phyloP scores from a whole-genome alignment of 345 rosid species.

The Theobroma cacao region DNA sequence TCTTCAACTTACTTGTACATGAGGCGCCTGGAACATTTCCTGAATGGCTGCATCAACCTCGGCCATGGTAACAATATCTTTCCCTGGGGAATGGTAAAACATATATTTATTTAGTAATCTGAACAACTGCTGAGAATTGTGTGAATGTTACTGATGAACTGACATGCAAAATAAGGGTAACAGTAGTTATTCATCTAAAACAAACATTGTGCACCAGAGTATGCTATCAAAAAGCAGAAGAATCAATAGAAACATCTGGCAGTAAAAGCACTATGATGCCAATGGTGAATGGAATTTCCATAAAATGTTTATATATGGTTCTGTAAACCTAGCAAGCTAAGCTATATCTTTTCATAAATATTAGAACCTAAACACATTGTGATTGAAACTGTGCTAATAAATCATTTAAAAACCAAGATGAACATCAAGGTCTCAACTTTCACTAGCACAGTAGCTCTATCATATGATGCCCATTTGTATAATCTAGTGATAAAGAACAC shows the following conservation, averaged over 20 bases:
- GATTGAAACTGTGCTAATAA: neutral
- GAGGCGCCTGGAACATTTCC: constrained; percentile 98
- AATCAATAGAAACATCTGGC: neutral
- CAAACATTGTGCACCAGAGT: neutral
- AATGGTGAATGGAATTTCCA: neutral
- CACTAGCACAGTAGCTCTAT: neutral
- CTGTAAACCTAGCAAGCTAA: neutral
- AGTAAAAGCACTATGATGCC: neutral
- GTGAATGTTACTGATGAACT: neutral
- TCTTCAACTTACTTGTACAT: constrained; percentile 70
- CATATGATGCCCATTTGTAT: neutral
- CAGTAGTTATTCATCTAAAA: neutral
- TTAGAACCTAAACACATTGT: constrained; percentile 4
- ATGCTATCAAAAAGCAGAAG: neutral
- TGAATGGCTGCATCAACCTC: constrained; percentile 91
- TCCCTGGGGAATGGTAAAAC: constrained; percentile 37
- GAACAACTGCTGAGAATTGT: neutral
- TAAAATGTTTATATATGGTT: neutral
- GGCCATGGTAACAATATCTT: constrained; percentile 61
- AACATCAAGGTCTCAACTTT: neutral
- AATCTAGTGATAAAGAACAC: neutral
- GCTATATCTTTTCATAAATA: neutral
- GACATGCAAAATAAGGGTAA: neutral
- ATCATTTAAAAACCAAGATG: neutral
- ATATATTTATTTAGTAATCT: constrained; percentile 13